Evolutionary conservation across 306 rosid species (phyloP).

Genomic region (Inga laurina): DNA sequence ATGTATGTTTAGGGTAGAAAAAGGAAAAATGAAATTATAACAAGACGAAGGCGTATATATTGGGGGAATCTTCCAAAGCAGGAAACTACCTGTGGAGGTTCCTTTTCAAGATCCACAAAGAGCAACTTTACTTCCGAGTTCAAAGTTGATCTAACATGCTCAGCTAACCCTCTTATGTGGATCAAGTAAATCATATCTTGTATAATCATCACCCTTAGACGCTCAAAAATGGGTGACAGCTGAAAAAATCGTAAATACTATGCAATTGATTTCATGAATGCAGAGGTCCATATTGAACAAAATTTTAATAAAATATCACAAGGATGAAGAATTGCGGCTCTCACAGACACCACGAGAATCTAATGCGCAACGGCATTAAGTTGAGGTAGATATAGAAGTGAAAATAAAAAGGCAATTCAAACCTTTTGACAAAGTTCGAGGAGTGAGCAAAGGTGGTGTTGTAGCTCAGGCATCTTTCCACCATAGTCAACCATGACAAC

Average conservation of each 20-base stretch:
- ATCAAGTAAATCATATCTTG: constrained; percentile 88
- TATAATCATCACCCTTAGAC: constrained; percentile 71
- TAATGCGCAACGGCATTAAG: background rate
- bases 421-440: constrained; percentile 57
- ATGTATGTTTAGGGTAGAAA: constrained; percentile 6
- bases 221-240: constrained; percentile 54
- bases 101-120: constrained; percentile 79
- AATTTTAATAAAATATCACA: background rate
- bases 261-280: background rate
- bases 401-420: background rate
- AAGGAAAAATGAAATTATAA: background rate
- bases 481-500: constrained; percentile 87
- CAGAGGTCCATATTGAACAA: background rate
- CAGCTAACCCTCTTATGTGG: constrained; percentile 53
- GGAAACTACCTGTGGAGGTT: constrained; percentile 68
- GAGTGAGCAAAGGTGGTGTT: constrained; percentile 62
- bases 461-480: constrained; percentile 83
- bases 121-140: constrained; percentile 47
- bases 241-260: constrained; percentile 26
- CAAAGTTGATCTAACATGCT: constrained; percentile 51
- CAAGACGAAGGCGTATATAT: background rate
- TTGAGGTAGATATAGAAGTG: background rate
- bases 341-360: background rate
- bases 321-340: background rate
- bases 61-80: background rate